phyloP scores from a whole-genome alignment of 441 rosid genomes.

The Sinapis alba region DNA sequence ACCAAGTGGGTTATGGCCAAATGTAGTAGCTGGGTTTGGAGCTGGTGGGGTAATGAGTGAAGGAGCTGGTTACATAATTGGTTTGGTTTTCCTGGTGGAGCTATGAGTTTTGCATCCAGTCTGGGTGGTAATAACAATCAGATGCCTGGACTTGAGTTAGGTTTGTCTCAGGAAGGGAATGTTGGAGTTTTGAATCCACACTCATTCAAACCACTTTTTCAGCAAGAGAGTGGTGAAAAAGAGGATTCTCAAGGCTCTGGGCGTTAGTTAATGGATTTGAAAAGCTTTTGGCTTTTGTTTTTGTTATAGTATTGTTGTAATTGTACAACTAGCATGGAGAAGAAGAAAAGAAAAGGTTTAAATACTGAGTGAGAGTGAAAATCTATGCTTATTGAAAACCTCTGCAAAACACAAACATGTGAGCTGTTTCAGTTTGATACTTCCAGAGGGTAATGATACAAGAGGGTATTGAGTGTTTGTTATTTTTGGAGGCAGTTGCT shows the following conservation, averaged over 20 bases:
- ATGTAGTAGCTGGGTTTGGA: slow-evolving; percentile 59
- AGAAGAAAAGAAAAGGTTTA: slow-evolving; percentile 20
- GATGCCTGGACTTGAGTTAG: slow-evolving; percentile 91
- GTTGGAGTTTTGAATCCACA: not conserved
- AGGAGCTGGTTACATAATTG: slow-evolving; percentile 65
- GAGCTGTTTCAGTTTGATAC: slow-evolving; percentile 45
- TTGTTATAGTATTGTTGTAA: slow-evolving; percentile 42
- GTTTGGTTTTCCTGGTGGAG: slow-evolving; percentile 79
- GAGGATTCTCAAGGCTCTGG: slow-evolving; percentile 89
- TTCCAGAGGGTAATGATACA: slow-evolving; percentile 12
- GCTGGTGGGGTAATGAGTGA: slow-evolving; percentile 53
- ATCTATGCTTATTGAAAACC: slow-evolving; percentile 32
- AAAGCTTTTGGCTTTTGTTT: slow-evolving; percentile 43
- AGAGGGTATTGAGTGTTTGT: not conserved
- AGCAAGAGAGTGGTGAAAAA: slow-evolving; percentile 56
- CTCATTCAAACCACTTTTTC: too few species aligned
- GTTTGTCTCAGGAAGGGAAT: slow-evolving; percentile 74
- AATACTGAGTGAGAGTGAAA: slow-evolving; percentile 25
- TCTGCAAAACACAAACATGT: slow-evolving; percentile 45
- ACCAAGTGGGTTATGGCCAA: slow-evolving; percentile 72
- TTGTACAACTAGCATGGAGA: slow-evolving; percentile 47
- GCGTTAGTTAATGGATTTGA: slow-evolving; percentile 52
- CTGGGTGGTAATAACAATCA: slow-evolving; percentile 59
- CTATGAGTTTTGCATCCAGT: slow-evolving; percentile 73
- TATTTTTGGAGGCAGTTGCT: not conserved